Evolutionary conservation across 306 rosid species (phyloP), one percentile per base, ranked within the genome.

Genomic region (Fragaria ananassa): DNA sequence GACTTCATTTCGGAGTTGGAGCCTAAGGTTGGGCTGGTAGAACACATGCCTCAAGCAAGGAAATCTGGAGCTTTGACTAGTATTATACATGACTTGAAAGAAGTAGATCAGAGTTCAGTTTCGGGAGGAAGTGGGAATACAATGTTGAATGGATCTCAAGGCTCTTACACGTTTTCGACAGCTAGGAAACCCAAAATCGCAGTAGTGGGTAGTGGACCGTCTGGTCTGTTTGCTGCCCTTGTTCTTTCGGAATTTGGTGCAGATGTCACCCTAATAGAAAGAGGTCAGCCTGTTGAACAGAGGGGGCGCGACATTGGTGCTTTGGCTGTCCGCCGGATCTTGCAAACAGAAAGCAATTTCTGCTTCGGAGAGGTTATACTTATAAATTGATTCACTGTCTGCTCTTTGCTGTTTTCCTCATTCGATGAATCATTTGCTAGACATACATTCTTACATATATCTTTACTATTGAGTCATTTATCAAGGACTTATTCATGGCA

Each of bases 261-360:
- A 66, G 93, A 89, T 80, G 96, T 95, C 62, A 92, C 98, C n/a
- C 78, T 95, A 65, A 87, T 95, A 79, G 98, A 95, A 90, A 90
- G 98, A 89, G 98, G 98, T 57, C 97, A 92, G 83, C 89, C 98
- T 0, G 98, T 95, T 34, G 98, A 95, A 69, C 92, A 86, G 81
- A 87, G 98, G 82, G 98, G 98, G 68, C 92, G 92, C 51, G 97
- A 95, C 79, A 95, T 95, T 80, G 97, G 97, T 74, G 97, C 96
- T 83, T 76, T 92, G 74, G 74, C 89, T 17, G 97, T 88, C 69
- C 97, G 97, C 42, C 85, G 85, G 71, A 81, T 88, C 61, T 83
- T 95, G 61, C 91, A 95, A 45, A 39, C 46, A 57, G 97, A 95
- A 81, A 95, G 98, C 86, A 95, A 95, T 81, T 95, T 95, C 85